Conservation (phyloP, 225 moss, liverwort and hornwort genomes). For the Pseudisothecium myosuroides region DNA sequence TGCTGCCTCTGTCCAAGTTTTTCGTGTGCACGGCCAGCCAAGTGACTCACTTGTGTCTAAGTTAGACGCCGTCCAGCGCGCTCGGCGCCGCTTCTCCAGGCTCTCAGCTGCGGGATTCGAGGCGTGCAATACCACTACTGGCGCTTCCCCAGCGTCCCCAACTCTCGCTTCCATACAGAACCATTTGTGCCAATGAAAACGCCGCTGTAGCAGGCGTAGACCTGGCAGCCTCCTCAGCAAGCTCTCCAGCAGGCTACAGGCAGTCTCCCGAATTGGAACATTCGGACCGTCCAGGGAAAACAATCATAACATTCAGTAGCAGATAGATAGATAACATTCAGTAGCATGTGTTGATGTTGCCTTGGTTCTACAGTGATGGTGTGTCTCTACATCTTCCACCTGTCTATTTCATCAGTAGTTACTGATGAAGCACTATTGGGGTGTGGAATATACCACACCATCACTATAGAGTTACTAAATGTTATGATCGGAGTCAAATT, state of each 20-base stretch:
- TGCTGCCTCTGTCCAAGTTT: neutral
- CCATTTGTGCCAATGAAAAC: neutral
- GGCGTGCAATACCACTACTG: neutral
- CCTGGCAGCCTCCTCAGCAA: neutral
- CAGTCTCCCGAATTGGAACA: neutral
- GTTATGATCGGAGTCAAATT: no score
- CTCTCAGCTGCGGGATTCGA: neutral
- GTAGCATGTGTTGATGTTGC: no score
- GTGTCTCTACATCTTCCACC: no score
- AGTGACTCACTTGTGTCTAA: neutral
- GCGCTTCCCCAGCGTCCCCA: neutral
- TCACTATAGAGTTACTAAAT: no score
- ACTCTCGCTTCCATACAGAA: neutral
- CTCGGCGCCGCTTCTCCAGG: neutral
- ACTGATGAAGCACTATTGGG: no score
- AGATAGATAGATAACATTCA: no score
- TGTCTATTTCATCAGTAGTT: no score
- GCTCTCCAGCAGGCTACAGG: neutral
- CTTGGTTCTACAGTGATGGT: no score
- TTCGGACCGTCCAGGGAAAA: neutral
- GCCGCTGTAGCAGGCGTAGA: neutral
- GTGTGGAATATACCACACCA: no score
- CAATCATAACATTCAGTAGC: no score
- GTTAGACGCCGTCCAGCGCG: neutral
- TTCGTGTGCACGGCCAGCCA: neutral